A percentile compares a stretch with the other conserved stretches of the same genome.
These are phyloP conservation scores for Claviceps lovelessii DNA, from an alignment of 2,329 filamentous ascomycete genomes.

Conservation along the genomic window DNA sequence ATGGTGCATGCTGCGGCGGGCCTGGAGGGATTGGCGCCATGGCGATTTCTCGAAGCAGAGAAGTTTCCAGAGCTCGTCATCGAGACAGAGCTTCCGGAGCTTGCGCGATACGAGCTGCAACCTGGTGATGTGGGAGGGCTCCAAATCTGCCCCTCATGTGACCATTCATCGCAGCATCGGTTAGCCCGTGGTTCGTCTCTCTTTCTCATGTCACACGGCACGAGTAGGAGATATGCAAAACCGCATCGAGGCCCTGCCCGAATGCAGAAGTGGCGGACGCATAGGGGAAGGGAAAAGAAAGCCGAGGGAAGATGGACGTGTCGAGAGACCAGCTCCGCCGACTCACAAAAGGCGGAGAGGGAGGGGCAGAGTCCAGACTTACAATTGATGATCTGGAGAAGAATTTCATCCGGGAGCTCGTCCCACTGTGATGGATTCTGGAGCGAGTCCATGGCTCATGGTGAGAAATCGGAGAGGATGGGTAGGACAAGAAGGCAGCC, in stretches of 20 bases:
- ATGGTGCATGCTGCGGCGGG: conserved; percentile 18
- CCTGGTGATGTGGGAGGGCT: conserved; percentile 35
- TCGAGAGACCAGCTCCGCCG: background rate
- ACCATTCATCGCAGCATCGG: background rate
- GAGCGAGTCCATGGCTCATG: conserved; percentile 16
- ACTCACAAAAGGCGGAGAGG: background rate
- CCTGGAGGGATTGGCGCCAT: conserved; percentile 46
- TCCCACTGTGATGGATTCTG: conserved; percentile 21
- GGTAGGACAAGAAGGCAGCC: background rate
- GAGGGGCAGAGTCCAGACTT: conserved; percentile 16
- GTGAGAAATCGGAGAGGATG: conserved; percentile 2
- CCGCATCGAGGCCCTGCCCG: background rate
- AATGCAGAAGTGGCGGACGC: background rate
- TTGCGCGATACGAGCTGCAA: conserved; percentile 56
- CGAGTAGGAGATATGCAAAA: no score
- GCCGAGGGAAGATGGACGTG: background rate
- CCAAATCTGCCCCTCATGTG: conserved; percentile 16
- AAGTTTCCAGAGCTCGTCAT: conserved; percentile 62
- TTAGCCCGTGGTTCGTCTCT: background rate
- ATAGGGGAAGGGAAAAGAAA: background rate
- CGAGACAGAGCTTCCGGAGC: conserved; percentile 53
- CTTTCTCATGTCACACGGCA: background rate
- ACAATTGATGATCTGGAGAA: conserved; percentile 50
- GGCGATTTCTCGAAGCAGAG: conserved; percentile 59
- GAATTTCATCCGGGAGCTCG: conserved; percentile 48